Evolutionary conservation across 495 filamentous ascomycete species (phyloP).

Genomic region (Clohesyomyces aquaticus): DNA sequence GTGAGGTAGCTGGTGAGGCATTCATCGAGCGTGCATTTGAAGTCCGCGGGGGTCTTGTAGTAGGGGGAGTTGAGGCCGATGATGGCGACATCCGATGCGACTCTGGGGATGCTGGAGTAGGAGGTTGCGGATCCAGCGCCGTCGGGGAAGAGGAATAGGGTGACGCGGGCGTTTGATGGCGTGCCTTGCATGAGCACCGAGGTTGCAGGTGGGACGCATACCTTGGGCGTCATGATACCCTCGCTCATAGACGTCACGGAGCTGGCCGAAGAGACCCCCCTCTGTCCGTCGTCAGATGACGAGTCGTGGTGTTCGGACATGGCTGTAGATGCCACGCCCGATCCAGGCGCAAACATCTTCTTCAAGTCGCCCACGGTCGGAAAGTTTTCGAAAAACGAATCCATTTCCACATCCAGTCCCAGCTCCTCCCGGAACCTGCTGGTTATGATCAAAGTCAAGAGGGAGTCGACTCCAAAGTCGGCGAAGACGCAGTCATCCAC

Average conservation of each 20-base stretch:
- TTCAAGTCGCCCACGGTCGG: no score
- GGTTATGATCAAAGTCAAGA: slow-evolving; percentile 51
- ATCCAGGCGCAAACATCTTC: no score
- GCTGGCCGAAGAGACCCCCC: neutral
- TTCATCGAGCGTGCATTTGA: slow-evolving; percentile 55
- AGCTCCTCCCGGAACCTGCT: slow-evolving; percentile 47
- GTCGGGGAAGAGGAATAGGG: slow-evolving; percentile 57
- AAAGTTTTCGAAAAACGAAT: no score
- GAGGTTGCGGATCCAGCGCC: slow-evolving; percentile 56
- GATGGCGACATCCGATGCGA: slow-evolving; percentile 24
- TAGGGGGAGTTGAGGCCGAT: slow-evolving; percentile 50
- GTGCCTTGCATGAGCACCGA: slow-evolving; percentile 59
- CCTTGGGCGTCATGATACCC: slow-evolving; percentile 39
- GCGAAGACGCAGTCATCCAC: slow-evolving; percentile 35
- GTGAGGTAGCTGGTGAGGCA: slow-evolving; percentile 59
- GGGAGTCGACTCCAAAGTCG: slow-evolving; percentile 56
- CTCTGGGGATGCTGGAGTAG: slow-evolving; percentile 34
- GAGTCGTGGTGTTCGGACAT: no score
- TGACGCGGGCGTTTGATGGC: slow-evolving; percentile 51
- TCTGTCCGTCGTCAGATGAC: no score
- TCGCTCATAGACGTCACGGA: slow-evolving; percentile 12
- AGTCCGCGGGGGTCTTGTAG: slow-evolving; percentile 57
- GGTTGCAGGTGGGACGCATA: slow-evolving; percentile 43
- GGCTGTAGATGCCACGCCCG: no score
- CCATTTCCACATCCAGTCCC: neutral